Base-by-base conservation (phyloP, 2,329 filamentous ascomycete genomes). In the Microsporum canis region DNA sequence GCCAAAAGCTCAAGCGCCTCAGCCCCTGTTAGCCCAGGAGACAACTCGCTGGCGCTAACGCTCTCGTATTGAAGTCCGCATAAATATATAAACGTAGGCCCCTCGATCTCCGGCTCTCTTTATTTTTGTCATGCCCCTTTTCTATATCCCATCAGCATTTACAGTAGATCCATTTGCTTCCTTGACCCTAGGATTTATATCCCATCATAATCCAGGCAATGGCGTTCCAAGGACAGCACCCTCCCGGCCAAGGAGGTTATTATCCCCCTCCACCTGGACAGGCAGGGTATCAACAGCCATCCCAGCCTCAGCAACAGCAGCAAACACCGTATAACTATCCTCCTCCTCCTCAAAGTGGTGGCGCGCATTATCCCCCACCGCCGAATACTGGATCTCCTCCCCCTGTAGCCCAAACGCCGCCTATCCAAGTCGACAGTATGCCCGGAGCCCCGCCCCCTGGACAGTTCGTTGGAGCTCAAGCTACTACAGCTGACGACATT, bases 401-500 rank as follows among this genome's bases (percentile, higher is more conserved):
- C 5, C 65, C 62, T 1, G 62, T 62, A 59, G 64, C 68, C 10
- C 65, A 66, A 14, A 60, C 67, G 23, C 58, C 68, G 3, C 63
- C 62, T 10, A 45, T 68, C 14, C 62, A 67, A 6, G 45, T 68
- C 17, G 63, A 68, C 5, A 65, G 65, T 55, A 66, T 76, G 14
- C 72, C 75, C 2, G 76, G 76, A 23, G 77, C 78, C 0, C 76
- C 80, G 1, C 63, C 77, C 2, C 71, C 73, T 39, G 76, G 76
- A 2, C 81, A 87, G 61, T 91, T 92, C 65, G 72, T 79, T 4
- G 88, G 88, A 34, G 84, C 82, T 0, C 75, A 75, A 36, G 77
- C 84, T 2, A 83, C 86, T 0, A 81, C 82, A 0, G 79, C 84
- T 34, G 94, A 97, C 72, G 91, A 96, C 67, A 84, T 95, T 1